Percentiles rank a stretch among this genome's conserved stretches.
Conservation (phyloP, 305 asterid genomes). For the Rubia occidens region DNA sequence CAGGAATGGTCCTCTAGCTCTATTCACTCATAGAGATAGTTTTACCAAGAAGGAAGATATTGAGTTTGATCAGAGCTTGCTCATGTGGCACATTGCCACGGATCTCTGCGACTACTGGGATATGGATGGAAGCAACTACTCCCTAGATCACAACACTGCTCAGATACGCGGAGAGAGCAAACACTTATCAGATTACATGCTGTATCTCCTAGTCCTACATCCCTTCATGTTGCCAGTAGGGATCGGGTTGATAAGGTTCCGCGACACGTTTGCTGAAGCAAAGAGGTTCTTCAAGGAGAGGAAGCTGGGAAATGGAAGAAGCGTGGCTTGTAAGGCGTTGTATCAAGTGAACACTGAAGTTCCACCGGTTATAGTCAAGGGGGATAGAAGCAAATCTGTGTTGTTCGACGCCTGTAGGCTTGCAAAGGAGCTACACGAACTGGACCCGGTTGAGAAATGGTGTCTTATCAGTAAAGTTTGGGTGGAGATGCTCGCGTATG, state of each 20-base stretch:
- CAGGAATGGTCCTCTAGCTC: constrained; percentile 7
- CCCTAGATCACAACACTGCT: neutral
- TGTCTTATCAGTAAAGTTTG: constrained; percentile 24
- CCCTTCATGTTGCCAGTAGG: constrained; percentile 51
- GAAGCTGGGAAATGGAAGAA: neutral
- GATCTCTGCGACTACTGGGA: constrained; percentile 32
- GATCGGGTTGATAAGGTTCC: constrained; percentile 40
- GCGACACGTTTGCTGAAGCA: constrained; percentile 44
- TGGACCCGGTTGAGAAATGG: constrained; percentile 19
- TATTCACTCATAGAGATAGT: constrained; percentile 19
- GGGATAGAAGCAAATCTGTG: constrained; percentile 47
- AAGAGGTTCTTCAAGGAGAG: constrained; percentile 26
- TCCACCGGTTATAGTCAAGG: constrained; percentile 34
- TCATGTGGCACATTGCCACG: constrained; percentile 43
- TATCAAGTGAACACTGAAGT: constrained; percentile 31
- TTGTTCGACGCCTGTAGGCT: constrained; percentile 40
- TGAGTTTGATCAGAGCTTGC: constrained; percentile 39
- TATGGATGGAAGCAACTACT: neutral
- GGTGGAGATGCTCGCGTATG: constrained; percentile 42
- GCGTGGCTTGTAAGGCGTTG: constrained; percentile 22
- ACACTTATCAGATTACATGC: constrained; percentile 39
- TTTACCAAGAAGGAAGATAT: constrained; percentile 6
- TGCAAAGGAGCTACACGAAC: constrained; percentile 22
- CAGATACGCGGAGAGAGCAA: constrained; percentile 13
- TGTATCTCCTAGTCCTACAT: constrained; percentile 32